These are phyloP conservation scores for Rhododendron mucronatum DNA, from an alignment of 148 eudicot genomes.

Conservation along the genomic window DNA sequence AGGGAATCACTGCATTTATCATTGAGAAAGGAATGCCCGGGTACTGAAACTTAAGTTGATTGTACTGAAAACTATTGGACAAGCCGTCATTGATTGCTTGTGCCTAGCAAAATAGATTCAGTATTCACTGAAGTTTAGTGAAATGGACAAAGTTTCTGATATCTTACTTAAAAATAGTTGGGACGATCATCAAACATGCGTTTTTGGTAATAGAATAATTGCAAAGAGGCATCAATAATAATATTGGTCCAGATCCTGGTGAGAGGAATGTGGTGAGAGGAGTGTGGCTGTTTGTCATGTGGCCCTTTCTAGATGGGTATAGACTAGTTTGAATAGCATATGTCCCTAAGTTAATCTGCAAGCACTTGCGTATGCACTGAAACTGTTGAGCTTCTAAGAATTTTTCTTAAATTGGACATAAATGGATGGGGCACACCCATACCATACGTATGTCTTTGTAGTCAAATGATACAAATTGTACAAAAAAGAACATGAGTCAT, in stretches of 20 bases:
- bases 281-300: not conserved
- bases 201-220: not conserved
- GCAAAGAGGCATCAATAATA: not conserved
- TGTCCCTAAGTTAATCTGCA: not conserved
- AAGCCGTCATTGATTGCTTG: not conserved
- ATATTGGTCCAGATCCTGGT: not conserved
- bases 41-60: slow-evolving; percentile 31
- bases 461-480: not conserved
- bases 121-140: not conserved
- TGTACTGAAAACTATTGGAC: not conserved
- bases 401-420: not conserved
- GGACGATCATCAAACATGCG: not conserved
- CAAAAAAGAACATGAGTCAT: not conserved
- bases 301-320: not conserved
- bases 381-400: not conserved
- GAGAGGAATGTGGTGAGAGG: not conserved
- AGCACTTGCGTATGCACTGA: not conserved
- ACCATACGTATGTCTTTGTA: not conserved
- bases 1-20: slow-evolving; percentile 97
- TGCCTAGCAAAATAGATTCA: not conserved
- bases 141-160: not conserved
- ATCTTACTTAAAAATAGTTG: not conserved
- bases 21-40: slow-evolving; percentile 96
- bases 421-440: not conserved
- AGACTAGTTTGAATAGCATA: not conserved